Evolutionary conservation across 768 basidiomycete genomes (phyloP), one percentile per base, ranked within the genome.

Genomic region (Porphyrellus cyaneotinctus): DNA sequence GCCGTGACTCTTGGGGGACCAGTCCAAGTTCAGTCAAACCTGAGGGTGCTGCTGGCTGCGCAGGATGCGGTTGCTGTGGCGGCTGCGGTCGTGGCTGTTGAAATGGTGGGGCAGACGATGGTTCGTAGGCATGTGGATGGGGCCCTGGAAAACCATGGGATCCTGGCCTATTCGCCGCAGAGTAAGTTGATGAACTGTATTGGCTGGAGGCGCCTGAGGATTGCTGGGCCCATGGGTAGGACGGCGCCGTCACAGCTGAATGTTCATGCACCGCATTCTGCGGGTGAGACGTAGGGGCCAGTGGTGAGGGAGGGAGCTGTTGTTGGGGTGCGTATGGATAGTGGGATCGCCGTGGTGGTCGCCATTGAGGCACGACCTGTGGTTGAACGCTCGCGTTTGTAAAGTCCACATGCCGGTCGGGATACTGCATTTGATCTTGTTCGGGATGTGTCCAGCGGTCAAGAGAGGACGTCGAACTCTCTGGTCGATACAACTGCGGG

Each of bases 1-100:
- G 60, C 33, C 79, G 69, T 39, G 80, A 79, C 53, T 78, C 77
- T 22, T 79, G 71, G 11, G 83, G 71, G 6, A 82, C 81, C 23
- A 87, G 69, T 8, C 86, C 86, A 4, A 87, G 73, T 49, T 81
- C 76, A 0, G 81, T 78, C 17, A 87, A 68, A 47, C 83, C 81
- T 17, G 74, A 60, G 24, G 70, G 64, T 17, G 70, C 62, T 8
- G 58, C 52, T 7, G 53, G 26, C 20, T 46, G 53, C 14, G 23
- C 13, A 4, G 45, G 12, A 7, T 45, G 53, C 9, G 58, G 56
- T 15, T 38, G 54, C 18, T 47, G 43, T 1, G 62, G 56, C 3
- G 53, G 52, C 13, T 32, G 30, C 9, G 47, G 37, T 2, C 45
- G 52, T 14, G 41, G n/a, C 4, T 35, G 47, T 12, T 52, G 52